Percentiles rank a stretch among this genome's conserved stretches.
Conservation (phyloP, 345 rosid genomes). For the Garcia nutans region DNA sequence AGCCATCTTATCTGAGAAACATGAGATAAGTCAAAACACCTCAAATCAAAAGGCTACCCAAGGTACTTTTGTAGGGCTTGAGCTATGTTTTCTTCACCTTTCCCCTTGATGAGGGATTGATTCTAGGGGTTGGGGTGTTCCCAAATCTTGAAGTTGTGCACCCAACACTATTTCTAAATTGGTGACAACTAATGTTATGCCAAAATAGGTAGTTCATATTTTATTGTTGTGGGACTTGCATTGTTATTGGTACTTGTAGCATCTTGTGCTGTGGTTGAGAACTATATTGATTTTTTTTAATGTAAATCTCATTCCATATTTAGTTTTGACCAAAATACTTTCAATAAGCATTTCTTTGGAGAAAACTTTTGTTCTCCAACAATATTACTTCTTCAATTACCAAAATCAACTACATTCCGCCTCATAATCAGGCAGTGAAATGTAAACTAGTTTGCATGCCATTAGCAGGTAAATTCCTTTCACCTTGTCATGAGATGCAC, state of each 20-base stretch:
- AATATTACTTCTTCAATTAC: neutral
- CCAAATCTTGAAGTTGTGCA: neutral
- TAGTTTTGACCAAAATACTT: neutral
- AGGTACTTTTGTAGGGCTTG: neutral
- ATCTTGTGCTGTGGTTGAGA: neutral
- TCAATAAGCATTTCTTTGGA: neutral
- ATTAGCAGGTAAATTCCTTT: neutral
- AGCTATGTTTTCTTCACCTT: neutral
- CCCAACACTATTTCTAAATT: neutral
- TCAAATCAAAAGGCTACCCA: neutral
- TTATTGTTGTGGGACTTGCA: neutral
- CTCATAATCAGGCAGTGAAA: neutral
- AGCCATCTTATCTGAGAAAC: neutral
- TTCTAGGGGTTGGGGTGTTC: neutral
- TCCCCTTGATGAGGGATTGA: neutral
- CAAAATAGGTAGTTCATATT: neutral
- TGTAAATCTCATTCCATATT: too few relatives aligned
- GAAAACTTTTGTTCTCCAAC: neutral
- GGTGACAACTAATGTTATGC: neutral
- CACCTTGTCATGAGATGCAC: neutral
- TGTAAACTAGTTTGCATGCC: neutral
- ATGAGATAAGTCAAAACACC: neutral
- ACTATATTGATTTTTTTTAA: neutral
- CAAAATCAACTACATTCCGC: neutral
- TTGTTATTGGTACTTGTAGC: neutral